Conservation (phyloP, 2,329 filamentous ascomycete genomes). For the Ustulina deusta region DNA sequence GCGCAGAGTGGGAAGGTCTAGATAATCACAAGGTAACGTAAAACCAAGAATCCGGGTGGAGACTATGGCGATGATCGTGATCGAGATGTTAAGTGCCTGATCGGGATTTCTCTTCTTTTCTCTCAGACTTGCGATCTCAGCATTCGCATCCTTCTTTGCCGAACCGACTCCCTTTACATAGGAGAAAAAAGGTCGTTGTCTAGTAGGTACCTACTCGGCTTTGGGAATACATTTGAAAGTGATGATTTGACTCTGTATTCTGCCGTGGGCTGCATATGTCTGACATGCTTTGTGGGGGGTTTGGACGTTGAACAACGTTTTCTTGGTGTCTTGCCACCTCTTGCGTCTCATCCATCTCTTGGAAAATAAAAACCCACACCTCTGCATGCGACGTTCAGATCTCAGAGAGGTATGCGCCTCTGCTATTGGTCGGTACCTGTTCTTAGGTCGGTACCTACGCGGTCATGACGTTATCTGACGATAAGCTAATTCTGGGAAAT, state of each 20-base stretch:
- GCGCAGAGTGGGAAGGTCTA: slow-evolving; percentile 4
- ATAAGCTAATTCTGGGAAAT: background rate
- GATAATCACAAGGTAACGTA: slow-evolving; percentile 3
- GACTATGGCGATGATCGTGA: slow-evolving; percentile 34
- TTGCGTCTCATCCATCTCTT: slow-evolving; percentile 22
- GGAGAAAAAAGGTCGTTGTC: background rate
- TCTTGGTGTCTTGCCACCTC: slow-evolving; percentile 21
- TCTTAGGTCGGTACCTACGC: background rate
- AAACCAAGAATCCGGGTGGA: slow-evolving; percentile 20
- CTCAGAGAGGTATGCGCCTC: background rate
- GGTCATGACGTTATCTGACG: background rate
- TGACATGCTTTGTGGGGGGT: too few relatives aligned
- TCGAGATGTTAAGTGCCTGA: slow-evolving; percentile 44
- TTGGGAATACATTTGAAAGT: background rate
- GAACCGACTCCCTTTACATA: background rate
- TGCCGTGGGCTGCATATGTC: too few relatives aligned
- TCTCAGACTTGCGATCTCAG: background rate
- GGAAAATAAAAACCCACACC: slow-evolving; percentile 25
- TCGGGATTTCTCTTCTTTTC: slow-evolving; percentile 34
- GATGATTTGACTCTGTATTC: too few relatives aligned
- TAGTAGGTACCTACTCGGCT: background rate
- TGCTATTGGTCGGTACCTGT: background rate
- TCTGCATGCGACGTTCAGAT: slow-evolving; percentile 11
- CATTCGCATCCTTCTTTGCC: slow-evolving; percentile 11
- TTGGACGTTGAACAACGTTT: slow-evolving; percentile 30